These are phyloP conservation scores for Heliosperma pusillum DNA, from an alignment of 148 eudicot genomes.

Conservation along the genomic window DNA sequence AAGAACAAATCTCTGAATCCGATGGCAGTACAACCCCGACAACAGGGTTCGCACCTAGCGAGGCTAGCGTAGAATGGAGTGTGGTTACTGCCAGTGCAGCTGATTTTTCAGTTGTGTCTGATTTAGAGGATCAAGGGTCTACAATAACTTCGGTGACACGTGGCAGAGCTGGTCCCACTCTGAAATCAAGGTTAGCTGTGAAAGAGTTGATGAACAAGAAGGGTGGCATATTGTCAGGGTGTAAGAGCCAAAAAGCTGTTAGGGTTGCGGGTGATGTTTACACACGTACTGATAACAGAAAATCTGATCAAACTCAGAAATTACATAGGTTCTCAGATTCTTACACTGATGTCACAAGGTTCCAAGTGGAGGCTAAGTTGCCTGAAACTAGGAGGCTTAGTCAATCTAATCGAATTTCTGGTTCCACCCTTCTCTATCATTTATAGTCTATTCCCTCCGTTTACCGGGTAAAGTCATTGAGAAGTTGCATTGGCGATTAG, in stretches of 20 bases:
- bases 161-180: conserved; percentile 1
- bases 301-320: conserved; percentile 17
- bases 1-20: too few species aligned
- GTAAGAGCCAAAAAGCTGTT: neutral
- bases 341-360: conserved; percentile 28
- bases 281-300: neutral
- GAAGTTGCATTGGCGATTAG: neutral
- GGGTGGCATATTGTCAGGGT: neutral
- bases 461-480: neutral
- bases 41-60: conserved; percentile 70
- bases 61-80: conserved; percentile 86
- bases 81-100: conserved; percentile 77
- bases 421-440: conserved; percentile 30
- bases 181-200: neutral
- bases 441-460: neutral
- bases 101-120: conserved; percentile 23
- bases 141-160: conserved; percentile 2
- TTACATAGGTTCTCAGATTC: conserved; percentile 30
- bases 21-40: conserved; percentile 32
- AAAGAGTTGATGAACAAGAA: conserved; percentile 11
- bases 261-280: neutral
- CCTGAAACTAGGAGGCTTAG: conserved; percentile 26
- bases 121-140: conserved; percentile 39
- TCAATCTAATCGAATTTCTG: conserved; percentile 7
- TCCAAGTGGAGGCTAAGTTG: conserved; percentile 38